phyloP scores from a whole-genome alignment of 2,329 filamentous ascomycete species.

The Arthrocladium fulminans region DNA sequence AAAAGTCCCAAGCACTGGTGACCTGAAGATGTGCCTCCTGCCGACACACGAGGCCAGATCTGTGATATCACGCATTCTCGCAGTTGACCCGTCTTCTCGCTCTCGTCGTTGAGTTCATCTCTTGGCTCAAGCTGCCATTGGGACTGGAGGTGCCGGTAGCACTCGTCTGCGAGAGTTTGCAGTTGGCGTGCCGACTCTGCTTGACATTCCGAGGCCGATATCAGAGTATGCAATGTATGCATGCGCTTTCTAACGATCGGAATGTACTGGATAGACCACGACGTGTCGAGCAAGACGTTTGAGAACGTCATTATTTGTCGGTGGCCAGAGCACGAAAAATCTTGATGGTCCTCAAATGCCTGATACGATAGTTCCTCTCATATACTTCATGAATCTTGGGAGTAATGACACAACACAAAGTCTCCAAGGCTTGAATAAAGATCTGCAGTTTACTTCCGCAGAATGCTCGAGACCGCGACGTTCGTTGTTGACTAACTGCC shows the following conservation, averaged over 20 bases:
- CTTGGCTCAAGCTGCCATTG: neutral
- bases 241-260: neutral
- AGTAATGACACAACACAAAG: too few relatives aligned
- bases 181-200: neutral
- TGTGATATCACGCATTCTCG: slow-evolving; percentile 1
- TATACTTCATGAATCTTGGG: too few relatives aligned
- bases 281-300: slow-evolving; percentile 3
- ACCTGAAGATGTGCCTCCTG: neutral
- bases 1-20: neutral
- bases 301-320: neutral
- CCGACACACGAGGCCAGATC: neutral
- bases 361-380: too few relatives aligned
- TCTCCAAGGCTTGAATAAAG: too few relatives aligned
- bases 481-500: too few relatives aligned
- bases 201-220: neutral
- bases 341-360: too few relatives aligned
- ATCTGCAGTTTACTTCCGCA: too few relatives aligned
- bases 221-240: neutral
- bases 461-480: too few relatives aligned
- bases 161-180: neutral
- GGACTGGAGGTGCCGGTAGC: neutral
- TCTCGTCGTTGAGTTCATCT: slow-evolving; percentile 4
- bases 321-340: too few relatives aligned
- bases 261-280: slow-evolving; percentile 5
- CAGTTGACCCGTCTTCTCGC: slow-evolving; percentile 5